Evolutionary conservation across 441 rosid species (phyloP), one percentile per base, ranked within the genome.

Genomic region (Gossypium gossypioides): DNA sequence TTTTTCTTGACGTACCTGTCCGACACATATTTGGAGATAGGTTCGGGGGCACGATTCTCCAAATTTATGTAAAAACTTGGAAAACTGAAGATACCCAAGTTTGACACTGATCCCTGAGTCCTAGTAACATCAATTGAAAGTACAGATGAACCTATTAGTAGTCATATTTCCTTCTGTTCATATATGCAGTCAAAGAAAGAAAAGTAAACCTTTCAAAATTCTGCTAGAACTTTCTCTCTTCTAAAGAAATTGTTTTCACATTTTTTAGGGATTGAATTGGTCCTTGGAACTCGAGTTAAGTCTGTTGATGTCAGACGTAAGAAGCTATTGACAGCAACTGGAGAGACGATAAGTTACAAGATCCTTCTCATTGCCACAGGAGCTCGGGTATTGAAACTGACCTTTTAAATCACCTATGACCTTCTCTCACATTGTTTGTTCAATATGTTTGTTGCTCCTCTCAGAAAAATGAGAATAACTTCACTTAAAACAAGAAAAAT

Each of bases 331-430:
- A 92, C 99, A 46, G 91, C 92, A 75, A 77, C 91, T 10, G 97
- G 97, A 64, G 99, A 94, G 85, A 94, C 99, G 56, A 94, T 94
- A 79, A 89, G 92, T 81, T 94, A 90, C 86, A 88, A 90, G 78
- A 74, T 84, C 81, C 90, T 94, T 74, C 88, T 94, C 78, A 83
- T 94, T 80, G 97, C 97, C 71, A 92, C 97, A 73, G 99, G 99
- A 85, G 99, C 99, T 82, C 90, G 91, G 97, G 99, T 94, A 94
- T 71, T 84, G 82, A 68, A 83, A 76, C 76, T 72, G 72, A 73
- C 79, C 80, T 81, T 81, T 72, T 72, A 62, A 51, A 42, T 72
- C 29, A 24, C 68, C 51, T 12, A 56, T 22, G 25, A 37, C 10
- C 44, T 7, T 37, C 12, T 37, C 12, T 37, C 10, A 8, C 44